Base-by-base conservation (phyloP, 495 filamentous ascomycete species). In the Beverwykella pulmonaria region DNA sequence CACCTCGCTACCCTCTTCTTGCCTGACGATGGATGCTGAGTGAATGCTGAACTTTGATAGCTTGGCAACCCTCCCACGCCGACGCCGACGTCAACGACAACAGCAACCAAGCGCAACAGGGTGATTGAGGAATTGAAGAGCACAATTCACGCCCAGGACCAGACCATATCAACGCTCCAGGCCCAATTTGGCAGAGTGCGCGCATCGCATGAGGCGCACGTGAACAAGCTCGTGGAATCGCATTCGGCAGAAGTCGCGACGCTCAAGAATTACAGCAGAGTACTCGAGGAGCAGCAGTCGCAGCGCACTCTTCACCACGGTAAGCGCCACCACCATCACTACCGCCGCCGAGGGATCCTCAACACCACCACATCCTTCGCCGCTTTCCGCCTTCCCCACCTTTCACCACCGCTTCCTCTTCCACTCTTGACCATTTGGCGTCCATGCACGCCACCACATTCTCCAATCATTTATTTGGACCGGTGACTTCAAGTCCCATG, bases 181-280 rank as follows among this genome's bases (percentile, higher is more conserved):
- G 55, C 69, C 25, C 72, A 77, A 50, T 66, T 77, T 49, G 47
- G 49, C 15, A 54, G 34, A 47, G 56, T 77, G 30, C 69, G 71
- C 12, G 59, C 55, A 29, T 70, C 73, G 32, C 76, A 78, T 41
- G 75, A 76, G 49, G 68, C 67, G n/a, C 71, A 78, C 50, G 57
- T 78, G 32, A 34, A 52, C 19, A 74, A 65, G 46, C 63, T 78
- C 30, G 60, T 39, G 6, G 64, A 71, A 8, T 62, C 76, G 20
- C 76, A 78, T 50, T 50, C 56, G 14, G 70, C 65, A 23, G 76
- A 78, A 63, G 32, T 78, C 26, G 69, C 69, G 27, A 67, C 66
- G 2, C 58, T 74, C 4, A 69, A 58, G 30, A 67, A 67, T 12
- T 76, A 78, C 41, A 69, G 70, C 2, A 48, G 61, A 17, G 66